Base-by-base conservation (phyloP, 208 protist species). In the Sergeia podlipaevii region DNA sequence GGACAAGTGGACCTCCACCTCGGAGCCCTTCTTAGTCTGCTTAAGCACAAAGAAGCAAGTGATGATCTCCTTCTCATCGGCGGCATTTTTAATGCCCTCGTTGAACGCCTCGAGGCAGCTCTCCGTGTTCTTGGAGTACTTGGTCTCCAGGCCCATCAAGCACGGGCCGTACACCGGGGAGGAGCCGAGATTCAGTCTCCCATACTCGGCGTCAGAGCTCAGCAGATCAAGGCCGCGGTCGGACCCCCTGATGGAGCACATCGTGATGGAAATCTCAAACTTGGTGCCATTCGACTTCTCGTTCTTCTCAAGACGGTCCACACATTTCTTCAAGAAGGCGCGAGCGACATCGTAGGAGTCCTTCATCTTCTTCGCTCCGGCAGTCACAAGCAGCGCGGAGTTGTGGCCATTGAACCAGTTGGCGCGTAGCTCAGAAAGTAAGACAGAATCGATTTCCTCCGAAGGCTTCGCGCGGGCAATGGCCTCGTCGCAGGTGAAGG, bases 371-470 rank as follows among this genome's bases (percentile, higher is more conserved):
- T 61, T 69, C 42, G 74, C 76, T 33, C 75, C 83, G 28, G 65
- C 71, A 29, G 60, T 65, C 24, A 86, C 52, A 28, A 91, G 68
- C 11, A 91, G 74, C 3, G 70, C 41, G 1, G 79, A 80, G 67
- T 80, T 83, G 68, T 85, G 83, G 5, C 83, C 83, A 28, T 68
- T 71, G 38, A 86, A 71, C 83, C 83, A 91, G 73, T 86, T 87
- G 20, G 58, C 55, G 34, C 75, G 76, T 23, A 91, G 70, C 46
- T 81, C 68, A 28, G 67, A 77, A 21, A 91, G 70, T 32, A 91
- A 57, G 39, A 87, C 83, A 8, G 83, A 91, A 52, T 87, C 74
- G 10, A 91, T 37, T 39, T 53, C 60, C 42, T 73, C 73, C 39
- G 63, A 57, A 3, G 46, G 42, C 39, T 52, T 64, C 21, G 54